These are phyloP conservation scores for Mucor ambiguus DNA, from an alignment of 371 early-diverging fungal genomes.

Conservation along the genomic window DNA sequence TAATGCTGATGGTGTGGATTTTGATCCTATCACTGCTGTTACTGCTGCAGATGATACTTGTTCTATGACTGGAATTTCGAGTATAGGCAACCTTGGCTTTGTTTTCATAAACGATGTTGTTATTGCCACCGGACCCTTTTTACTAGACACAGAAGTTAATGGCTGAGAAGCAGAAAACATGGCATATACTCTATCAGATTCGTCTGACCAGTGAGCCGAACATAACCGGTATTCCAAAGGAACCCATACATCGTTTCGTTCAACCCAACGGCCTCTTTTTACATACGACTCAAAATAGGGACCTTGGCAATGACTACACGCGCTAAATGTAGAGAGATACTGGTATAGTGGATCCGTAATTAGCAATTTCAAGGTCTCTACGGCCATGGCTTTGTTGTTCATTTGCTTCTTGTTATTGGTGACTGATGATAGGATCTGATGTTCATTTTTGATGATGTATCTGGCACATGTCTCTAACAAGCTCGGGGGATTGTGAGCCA, in stretches of 20 bases:
- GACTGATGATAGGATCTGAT: constrained; percentile 21
- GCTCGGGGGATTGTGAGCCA: constrained; percentile 50
- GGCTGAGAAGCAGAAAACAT: constrained; percentile 30
- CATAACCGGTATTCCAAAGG: constrained; percentile 82
- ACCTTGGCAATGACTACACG: constrained; percentile 84
- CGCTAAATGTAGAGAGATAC: constrained; percentile 63
- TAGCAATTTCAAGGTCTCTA: neutral
- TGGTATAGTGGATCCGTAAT: constrained; percentile 49
- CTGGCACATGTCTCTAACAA: constrained; percentile 79
- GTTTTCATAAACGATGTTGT: neutral
- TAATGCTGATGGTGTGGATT: neutral
- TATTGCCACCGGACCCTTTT: neutral
- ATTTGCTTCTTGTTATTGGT: constrained; percentile 17
- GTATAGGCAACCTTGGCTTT: neutral
- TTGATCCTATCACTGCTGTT: neutral
- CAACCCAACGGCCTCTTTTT: constrained; percentile 63
- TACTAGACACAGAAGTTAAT: neutral
- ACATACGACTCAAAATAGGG: constrained; percentile 80
- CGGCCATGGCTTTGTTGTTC: neutral
- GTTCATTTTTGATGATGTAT: constrained; percentile 47
- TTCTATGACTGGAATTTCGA: neutral
- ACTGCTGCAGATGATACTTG: neutral
- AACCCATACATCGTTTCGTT: constrained; percentile 49
- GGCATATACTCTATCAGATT: constrained; percentile 58
- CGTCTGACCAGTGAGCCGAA: constrained; percentile 75